These are phyloP conservation scores for Chaetoceros tenuissimus DNA, from an alignment of 108 stramenopile species.

Conservation along the genomic window DNA sequence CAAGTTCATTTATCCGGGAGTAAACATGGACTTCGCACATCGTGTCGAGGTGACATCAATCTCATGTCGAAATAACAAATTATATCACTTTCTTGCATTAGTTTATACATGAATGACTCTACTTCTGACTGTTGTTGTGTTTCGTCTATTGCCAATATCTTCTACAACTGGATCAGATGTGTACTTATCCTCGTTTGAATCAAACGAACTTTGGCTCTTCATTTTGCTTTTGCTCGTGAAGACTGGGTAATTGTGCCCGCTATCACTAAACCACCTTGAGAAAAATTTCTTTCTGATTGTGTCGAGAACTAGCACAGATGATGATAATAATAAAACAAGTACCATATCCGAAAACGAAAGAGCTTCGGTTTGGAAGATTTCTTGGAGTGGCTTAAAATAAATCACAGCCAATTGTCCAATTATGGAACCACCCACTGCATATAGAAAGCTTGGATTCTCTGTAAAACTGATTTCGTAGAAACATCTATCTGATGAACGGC, in stretches of 20 bases:
- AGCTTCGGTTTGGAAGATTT: slow-evolving; percentile 92
- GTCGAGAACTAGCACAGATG: slow-evolving; percentile 76
- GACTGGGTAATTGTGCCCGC: neutral
- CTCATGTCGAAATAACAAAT: too few relatives aligned
- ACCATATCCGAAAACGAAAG: slow-evolving; percentile 66
- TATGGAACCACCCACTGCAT: slow-evolving; percentile 75
- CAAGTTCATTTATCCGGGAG: too few relatives aligned
- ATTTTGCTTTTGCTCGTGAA: too few relatives aligned
- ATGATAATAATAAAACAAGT: slow-evolving; percentile 67
- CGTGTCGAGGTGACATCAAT: too few relatives aligned
- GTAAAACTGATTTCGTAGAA: slow-evolving; percentile 76
- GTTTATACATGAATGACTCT: too few relatives aligned
- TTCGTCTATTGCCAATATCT: too few relatives aligned
- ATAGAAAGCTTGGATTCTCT: slow-evolving; percentile 83
- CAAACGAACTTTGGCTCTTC: too few relatives aligned
- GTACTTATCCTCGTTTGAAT: too few relatives aligned
- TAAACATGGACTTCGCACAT: too few relatives aligned
- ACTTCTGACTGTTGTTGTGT: too few relatives aligned
- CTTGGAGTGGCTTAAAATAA: slow-evolving; percentile 85
- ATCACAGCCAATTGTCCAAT: slow-evolving; percentile 88
- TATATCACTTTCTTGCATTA: too few relatives aligned
- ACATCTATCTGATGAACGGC: slow-evolving; percentile 71
- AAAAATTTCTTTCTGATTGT: slow-evolving; percentile 87
- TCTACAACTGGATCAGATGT: too few relatives aligned
- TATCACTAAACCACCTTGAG: slow-evolving; percentile 56